phyloP scores from a whole-genome alignment of 306 rosid genomes.

The Prunus fruticosa region DNA sequence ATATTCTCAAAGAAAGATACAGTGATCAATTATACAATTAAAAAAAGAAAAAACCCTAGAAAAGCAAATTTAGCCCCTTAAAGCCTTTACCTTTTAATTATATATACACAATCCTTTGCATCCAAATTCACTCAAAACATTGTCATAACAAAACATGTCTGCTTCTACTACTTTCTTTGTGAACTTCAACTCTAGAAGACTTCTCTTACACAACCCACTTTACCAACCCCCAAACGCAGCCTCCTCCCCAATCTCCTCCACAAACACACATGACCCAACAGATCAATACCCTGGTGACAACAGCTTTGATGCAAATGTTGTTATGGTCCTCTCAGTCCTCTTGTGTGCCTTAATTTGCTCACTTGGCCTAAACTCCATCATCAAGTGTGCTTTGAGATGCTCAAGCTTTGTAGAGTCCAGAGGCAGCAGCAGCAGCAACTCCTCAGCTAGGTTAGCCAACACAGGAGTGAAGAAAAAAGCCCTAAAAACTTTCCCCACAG shows the following conservation, averaged over 20 bases:
- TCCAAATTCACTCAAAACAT: conserved; percentile 18
- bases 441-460: conserved; percentile 26
- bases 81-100: not conserved
- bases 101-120: conserved; percentile 29
- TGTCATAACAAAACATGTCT: conserved; percentile 37
- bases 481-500: conserved; percentile 57
- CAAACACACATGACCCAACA: not conserved
- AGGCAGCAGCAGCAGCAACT: not conserved
- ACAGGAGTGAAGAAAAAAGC: conserved; percentile 77
- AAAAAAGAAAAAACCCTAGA: not conserved
- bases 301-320: conserved; percentile 76
- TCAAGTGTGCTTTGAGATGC: conserved; percentile 74
- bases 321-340: conserved; percentile 92
- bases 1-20: conserved; percentile 27
- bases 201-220: conserved; percentile 48
- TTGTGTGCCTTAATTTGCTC: conserved; percentile 85
- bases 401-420: conserved; percentile 43
- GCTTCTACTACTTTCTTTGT: conserved; percentile 37
- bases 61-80: conserved; percentile 10
- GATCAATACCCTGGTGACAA: conserved; percentile 41
- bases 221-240: conserved; percentile 30
- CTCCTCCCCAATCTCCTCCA: conserved; percentile 31
- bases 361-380: conserved; percentile 74
- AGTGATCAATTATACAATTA: not conserved
- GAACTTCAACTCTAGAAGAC: conserved; percentile 57